Evolutionary conservation across 352 stramenopile species (phyloP), one percentile per base, ranked within the genome.

Genomic region (Phytophthora boehmeriae): DNA sequence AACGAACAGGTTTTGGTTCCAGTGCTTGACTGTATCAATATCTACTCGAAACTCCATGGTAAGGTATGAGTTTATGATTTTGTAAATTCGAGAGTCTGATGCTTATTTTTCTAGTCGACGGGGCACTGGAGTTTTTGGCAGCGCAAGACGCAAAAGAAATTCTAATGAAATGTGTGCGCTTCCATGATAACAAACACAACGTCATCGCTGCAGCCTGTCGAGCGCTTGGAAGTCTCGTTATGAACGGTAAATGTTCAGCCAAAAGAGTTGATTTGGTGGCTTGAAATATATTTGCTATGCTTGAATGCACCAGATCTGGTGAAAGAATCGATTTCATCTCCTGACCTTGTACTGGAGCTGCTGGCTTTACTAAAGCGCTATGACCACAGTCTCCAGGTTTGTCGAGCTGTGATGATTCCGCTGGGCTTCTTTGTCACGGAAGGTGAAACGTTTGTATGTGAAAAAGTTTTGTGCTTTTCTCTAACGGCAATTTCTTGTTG

Each of bases 11-110:
- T 90, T 36, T 60, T 93, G 11, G 75, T 86, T 19, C 83, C 83
- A 0, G 78, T 84, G 34, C 76, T 93, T 20, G 83, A 90, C 34
- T 84, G 71, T 43, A 68, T 93, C 53, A 59, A 80, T 39, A 79
- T 93, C 48, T 93, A 81, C 75, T 81, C 69, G 22, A 90, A 90
- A 57, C 66, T 93, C 4, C 75, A 93, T 36, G 80, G 80, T 89
- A 47, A 16, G 73, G 52, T 25, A 30, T 6, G 3, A 30, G 25
- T 30, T 30, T 6, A 30, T 6, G 25, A 8, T 30, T 3, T 6
- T 30, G 5, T 28, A 1, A n/a, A 42, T 30, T 13, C 17, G 6
- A 36, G 23, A 13, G 14, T 54, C 30, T 41, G 20, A 5, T 22
- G 27, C 5, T 16, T 41, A 35, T 25, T 13, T 46, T 11, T 8